Conservation (phyloP, 371 early-diverging fungal genomes). For the Rhizopus delemar region DNA sequence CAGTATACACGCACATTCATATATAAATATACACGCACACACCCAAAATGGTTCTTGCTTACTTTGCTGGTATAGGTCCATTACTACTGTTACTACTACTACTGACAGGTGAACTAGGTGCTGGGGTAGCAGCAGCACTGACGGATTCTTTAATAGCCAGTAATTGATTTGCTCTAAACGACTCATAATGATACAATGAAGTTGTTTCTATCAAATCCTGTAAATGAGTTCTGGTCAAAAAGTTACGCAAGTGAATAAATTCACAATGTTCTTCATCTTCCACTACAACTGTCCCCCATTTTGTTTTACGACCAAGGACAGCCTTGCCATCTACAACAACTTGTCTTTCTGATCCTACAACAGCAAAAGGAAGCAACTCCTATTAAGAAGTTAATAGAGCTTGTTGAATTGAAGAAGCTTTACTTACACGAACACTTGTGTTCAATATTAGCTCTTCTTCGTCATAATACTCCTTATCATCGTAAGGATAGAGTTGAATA, state of each 20-base stretch:
- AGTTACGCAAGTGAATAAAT: conserved; percentile 83
- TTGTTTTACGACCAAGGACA: conserved; percentile 68
- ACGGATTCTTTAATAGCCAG: conserved; percentile 73
- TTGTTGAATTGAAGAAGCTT: not conserved
- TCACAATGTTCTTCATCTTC: conserved; percentile 77
- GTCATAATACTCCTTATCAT: conserved; percentile 49
- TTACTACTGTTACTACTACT: not conserved
- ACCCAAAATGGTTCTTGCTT: not conserved
- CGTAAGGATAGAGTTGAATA: conserved; percentile 88
- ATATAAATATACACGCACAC: not conserved
- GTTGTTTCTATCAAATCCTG: conserved; percentile 88
- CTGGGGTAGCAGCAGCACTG: not conserved
- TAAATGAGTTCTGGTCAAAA: conserved; percentile 82
- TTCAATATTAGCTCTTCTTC: conserved; percentile 75
- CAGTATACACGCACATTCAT: not conserved
- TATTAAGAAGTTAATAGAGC: conserved; percentile 16
- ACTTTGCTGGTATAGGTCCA: conserved; percentile 7
- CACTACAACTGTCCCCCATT: conserved; percentile 69
- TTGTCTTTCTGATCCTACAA: conserved; percentile 83
- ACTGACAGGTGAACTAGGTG: not conserved
- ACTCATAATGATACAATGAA: conserved; percentile 83
- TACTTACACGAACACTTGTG: conserved; percentile 49
- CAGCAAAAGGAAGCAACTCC: conserved; percentile 82
- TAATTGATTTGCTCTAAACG: conserved; percentile 86
- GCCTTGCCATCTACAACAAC: conserved; percentile 78